Percentiles rank a stretch among this genome's conserved stretches.
phyloP scores from a whole-genome alignment of 352 stramenopile genomes.

The Lagenidium giganteum region DNA sequence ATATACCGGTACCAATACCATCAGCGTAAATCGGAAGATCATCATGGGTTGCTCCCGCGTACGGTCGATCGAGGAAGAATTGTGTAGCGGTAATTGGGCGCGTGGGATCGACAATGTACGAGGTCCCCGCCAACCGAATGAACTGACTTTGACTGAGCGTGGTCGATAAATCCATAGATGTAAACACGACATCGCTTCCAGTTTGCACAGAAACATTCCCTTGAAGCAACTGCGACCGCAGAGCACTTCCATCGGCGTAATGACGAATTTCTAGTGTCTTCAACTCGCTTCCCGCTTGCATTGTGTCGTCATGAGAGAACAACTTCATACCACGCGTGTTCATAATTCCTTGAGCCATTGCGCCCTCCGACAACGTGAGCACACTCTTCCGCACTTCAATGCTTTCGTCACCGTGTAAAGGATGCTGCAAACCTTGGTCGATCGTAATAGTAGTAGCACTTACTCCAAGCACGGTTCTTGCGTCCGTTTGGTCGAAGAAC shows the following conservation, averaged over 20 bases:
- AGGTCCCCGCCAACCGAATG: conserved; percentile 38
- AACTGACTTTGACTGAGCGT: conserved; percentile 31
- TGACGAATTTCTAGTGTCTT: conserved; percentile 41
- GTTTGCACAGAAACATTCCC: conserved; percentile 43
- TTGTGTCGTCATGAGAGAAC: conserved; percentile 40
- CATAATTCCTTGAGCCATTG: conserved; percentile 28
- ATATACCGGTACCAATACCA: conserved; percentile 37
- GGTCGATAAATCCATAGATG: conserved; percentile 29
- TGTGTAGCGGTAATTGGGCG: conserved; percentile 20
- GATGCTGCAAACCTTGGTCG: conserved; percentile 44
- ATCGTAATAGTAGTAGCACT: conserved; percentile 30
- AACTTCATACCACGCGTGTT: conserved; percentile 47
- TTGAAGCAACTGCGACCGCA: conserved; percentile 19
- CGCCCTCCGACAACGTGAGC: conserved; percentile 38
- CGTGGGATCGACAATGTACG: conserved; percentile 41
- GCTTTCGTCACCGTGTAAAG: conserved; percentile 28
- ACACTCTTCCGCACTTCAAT: conserved; percentile 41
- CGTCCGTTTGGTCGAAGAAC: conserved; percentile 43
- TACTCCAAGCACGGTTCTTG: conserved; percentile 43
- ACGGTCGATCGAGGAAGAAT: conserved; percentile 47
- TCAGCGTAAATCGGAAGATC: conserved; percentile 50
- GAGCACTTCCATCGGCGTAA: conserved; percentile 38
- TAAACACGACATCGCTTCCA: conserved; percentile 39
- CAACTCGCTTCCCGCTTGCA: conserved; percentile 22
- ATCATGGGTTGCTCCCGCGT: conserved; percentile 34